Percentiles rank a stretch among this genome's conserved stretches.
These are phyloP conservation scores for Lotus japonicus DNA, from an alignment of 306 rosid genomes.

Conservation along the genomic window DNA sequence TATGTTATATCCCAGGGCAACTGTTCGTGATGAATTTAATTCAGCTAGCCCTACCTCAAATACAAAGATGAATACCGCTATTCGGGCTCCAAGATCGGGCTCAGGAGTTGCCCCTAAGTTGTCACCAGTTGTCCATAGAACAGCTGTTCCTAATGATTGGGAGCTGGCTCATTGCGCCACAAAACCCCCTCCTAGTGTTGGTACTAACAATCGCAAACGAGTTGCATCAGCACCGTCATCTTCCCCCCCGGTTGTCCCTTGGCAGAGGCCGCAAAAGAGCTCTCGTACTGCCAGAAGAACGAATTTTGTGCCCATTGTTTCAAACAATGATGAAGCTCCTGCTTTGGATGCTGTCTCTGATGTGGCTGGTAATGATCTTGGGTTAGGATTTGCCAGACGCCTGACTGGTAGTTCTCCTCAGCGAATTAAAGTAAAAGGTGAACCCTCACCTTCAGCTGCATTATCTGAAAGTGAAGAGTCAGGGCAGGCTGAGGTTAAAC, in stretches of 20 bases:
- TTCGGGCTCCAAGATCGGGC: constrained; percentile 90
- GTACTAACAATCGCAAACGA: constrained; percentile 83
- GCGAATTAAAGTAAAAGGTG: constrained; percentile 75
- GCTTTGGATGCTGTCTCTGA: constrained; percentile 62
- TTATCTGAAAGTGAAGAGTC: constrained; percentile 98
- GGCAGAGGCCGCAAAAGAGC: constrained; percentile 94
- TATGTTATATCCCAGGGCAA: constrained; percentile 47
- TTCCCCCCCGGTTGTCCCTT: constrained; percentile 83
- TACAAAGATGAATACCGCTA: constrained; percentile 62
- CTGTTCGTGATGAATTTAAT: constrained; percentile 74
- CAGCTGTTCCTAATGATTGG: constrained; percentile 82
- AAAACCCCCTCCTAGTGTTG: constrained; percentile 77
- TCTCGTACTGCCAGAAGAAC: constrained; percentile 96
- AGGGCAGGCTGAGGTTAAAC: constrained; percentile 69
- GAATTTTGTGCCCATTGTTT: constrained; percentile 62
- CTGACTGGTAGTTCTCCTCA: constrained; percentile 76
- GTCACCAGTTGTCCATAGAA: constrained; percentile 77
- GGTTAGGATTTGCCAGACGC: constrained; percentile 66
- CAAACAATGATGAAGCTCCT: constrained; percentile 72
- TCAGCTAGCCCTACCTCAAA: constrained; percentile 76
- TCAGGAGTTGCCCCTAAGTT: constrained; percentile 74
- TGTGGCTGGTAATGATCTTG: constrained; percentile 64
- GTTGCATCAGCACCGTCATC: constrained; percentile 67
- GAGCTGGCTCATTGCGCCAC: constrained; percentile 64
- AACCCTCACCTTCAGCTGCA: constrained; percentile 65